Conservation (phyloP, 257 asterid species). For the Osmanthus fragrans region DNA sequence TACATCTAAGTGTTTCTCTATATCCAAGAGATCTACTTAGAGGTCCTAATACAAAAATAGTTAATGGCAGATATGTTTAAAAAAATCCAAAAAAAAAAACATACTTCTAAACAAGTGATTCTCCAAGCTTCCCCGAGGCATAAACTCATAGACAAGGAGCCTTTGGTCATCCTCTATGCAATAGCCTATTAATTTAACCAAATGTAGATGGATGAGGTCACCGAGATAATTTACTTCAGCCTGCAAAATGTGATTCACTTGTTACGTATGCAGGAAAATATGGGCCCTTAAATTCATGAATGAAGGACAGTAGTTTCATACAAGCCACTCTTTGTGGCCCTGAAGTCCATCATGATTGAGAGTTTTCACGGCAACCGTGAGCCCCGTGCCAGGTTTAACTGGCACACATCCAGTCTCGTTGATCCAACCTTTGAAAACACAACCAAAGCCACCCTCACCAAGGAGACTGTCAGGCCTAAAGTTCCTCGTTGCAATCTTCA, state of each 20-base stretch:
- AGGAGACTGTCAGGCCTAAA: slow-evolving; percentile 74
- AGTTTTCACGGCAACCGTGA: slow-evolving; percentile 82
- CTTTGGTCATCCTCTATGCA: slow-evolving; percentile 83
- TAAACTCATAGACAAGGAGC: slow-evolving; percentile 83
- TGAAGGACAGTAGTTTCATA: slow-evolving; percentile 27
- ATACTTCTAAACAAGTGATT: slow-evolving; percentile 88
- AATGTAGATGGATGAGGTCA: slow-evolving; percentile 70
- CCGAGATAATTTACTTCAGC: slow-evolving; percentile 86
- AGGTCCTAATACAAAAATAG: neutral
- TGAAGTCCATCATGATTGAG: slow-evolving; percentile 84
- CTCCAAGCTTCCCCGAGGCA: slow-evolving; percentile 96
- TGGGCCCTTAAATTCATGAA: slow-evolving; percentile 10
- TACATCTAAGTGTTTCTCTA: neutral
- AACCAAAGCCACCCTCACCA: slow-evolving; percentile 93
- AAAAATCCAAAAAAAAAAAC: slow-evolving; percentile 15
- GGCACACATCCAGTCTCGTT: slow-evolving; percentile 62
- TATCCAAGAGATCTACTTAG: neutral
- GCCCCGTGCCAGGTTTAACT: slow-evolving; percentile 74
- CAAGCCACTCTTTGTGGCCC: slow-evolving; percentile 97
- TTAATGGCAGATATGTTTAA: neutral
- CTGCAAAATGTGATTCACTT: slow-evolving; percentile 39
- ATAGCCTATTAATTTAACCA: slow-evolving; percentile 81
- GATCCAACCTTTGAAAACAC: slow-evolving; percentile 91
- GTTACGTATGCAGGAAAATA: slow-evolving; percentile 5
- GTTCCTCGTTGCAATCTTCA: slow-evolving; percentile 69